A percentile compares a stretch with the other conserved stretches of the same genome.
Evolutionary conservation across 78 protist genomes (phyloP).

Genomic region (Tieghemostelium lacteum): DNA sequence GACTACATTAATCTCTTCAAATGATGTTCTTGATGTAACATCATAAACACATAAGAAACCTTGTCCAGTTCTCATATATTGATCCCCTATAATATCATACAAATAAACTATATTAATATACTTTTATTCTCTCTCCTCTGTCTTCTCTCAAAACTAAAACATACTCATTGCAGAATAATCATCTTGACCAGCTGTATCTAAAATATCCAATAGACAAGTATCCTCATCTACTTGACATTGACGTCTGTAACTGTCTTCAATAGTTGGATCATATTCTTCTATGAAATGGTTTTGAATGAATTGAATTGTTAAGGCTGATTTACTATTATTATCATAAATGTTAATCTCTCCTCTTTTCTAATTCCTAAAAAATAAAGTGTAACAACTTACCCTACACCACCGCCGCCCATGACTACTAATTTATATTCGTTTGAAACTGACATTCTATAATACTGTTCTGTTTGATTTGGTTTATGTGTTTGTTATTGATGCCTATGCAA

Average conservation of each 20-base stretch:
- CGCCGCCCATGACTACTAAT: conserved; percentile 92
- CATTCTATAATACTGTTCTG: too few species aligned
- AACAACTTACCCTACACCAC: conserved; percentile 90
- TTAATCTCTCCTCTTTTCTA: neutral
- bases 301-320: conserved; percentile 86
- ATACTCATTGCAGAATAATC: conserved; percentile 90
- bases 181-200: conserved; percentile 95
- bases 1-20: conserved; percentile 84
- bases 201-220: conserved; percentile 86
- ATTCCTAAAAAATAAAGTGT: neutral
- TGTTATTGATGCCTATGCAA: too few species aligned
- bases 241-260: conserved; percentile 90
- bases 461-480: too few species aligned
- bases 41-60: conserved; percentile 93
- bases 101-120: neutral
- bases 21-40: conserved; percentile 83
- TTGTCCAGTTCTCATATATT: conserved; percentile 89
- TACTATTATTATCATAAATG: conserved; percentile 1
- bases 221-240: conserved; percentile 90
- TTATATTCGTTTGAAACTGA: conserved; percentile 79
- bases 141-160: conserved; percentile 32
- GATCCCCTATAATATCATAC: conserved; percentile 26
- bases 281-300: conserved; percentile 89
- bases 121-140: neutral
- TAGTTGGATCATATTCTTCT: conserved; percentile 93